These are phyloP conservation scores for Heliosperma pusillum DNA, from an alignment of 148 eudicot genomes.

Conservation along the genomic window DNA sequence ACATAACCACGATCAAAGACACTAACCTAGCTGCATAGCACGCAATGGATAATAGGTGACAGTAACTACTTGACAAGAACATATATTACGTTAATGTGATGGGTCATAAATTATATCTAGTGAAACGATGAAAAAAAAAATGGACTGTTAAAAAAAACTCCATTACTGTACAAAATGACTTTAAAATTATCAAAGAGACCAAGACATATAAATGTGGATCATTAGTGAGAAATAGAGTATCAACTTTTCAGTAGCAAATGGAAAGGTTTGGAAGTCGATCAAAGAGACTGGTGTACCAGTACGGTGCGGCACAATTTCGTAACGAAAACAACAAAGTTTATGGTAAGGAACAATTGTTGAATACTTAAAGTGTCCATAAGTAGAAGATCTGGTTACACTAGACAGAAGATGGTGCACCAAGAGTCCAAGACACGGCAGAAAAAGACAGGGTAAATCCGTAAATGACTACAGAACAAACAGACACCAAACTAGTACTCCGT, in stretches of 20 bases:
- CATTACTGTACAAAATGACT: no score
- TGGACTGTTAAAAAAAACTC: no score
- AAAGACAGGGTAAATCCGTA: conserved; percentile 1
- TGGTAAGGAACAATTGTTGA: not conserved
- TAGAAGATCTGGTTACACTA: not conserved
- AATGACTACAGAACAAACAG: conserved; percentile 14
- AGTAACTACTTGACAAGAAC: no score
- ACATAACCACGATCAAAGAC: no score
- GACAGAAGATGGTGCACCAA: not conserved
- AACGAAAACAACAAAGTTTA: not conserved
- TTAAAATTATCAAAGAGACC: no score
- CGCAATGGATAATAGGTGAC: no score
- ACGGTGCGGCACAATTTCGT: not conserved
- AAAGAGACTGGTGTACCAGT: not conserved
- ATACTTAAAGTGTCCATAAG: not conserved
- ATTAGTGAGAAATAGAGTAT: no score
- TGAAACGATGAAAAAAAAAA: no score
- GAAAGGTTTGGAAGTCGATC: not conserved
- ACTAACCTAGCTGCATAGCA: no score
- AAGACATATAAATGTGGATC: not conserved
- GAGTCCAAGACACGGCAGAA: not conserved
- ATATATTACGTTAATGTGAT: no score
- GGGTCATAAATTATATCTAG: no score
- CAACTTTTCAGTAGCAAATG: not conserved
- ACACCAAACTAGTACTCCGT: not conserved